Base-by-base conservation (phyloP, 208 protist genomes). In the Wallacemonas sp. region DNA sequence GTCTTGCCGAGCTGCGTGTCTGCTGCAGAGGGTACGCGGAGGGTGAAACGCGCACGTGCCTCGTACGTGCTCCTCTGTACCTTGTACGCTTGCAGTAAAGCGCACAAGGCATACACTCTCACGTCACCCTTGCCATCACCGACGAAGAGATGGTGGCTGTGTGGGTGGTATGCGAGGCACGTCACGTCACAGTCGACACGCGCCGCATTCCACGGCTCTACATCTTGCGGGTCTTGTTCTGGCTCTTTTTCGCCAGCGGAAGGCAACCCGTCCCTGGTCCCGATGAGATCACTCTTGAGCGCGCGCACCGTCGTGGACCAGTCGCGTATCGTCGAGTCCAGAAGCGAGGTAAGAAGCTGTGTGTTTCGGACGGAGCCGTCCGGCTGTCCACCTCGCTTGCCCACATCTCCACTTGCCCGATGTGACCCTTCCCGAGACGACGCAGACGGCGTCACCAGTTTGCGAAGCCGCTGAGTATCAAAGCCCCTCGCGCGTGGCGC, bases 141-240 rank as follows among this genome's bases (percentile, higher is more conserved):
- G n/a, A 88, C 51, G 63, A 88, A 91, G n/a, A 94, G 75, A 45
- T 68, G 72, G 53, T 94, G 84, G 11, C 70, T 64, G 0, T 63
- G 44, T 5, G 71, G 66, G 59, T 94, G 79, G 69, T 75, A 90
- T 17, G 79, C 49, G n/a, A 85, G 62, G 6, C 62, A 42, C 17
- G 82, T 81, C 38, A 86, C 67, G 17, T 76, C 80, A 12, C 19
- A 36, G 15, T 51, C 58, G 8, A 28, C 22, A 2, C 30, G 51
- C 3, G 51, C 51, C 28, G 30, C 51, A 19, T 58, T 58, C 51
- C 51, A 58, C 28, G 51, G 51, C 15, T 58, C 30, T 14, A 41
- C 36, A n/a, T n/a, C n/a, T n/a, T n/a, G n/a, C n/a, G n/a, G n/a
- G n/a, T n/a, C n/a, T n/a, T n/a, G n/a, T n/a, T n/a, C n/a, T n/a